Percentiles rank a stretch among this genome's conserved stretches.
These are phyloP conservation scores for Sanghuangporus sanghuang DNA, from an alignment of 1,284 basidiomycete species.

Conservation along the genomic window DNA sequence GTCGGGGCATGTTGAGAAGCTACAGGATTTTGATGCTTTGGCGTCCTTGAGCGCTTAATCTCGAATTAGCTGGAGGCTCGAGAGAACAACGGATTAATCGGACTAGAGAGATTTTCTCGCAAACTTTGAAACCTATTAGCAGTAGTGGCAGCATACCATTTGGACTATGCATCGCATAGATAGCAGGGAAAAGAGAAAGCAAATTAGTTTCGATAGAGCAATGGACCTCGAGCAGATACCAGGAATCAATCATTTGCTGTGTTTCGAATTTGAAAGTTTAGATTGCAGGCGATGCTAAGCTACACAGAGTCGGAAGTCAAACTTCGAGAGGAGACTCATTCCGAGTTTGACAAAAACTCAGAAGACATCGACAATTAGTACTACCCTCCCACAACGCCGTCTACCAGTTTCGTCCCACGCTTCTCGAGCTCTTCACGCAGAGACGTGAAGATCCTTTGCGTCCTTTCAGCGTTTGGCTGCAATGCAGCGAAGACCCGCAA, in stretches of 20 bases:
- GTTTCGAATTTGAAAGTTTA: not conserved
- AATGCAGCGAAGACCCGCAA: slow-evolving; percentile 19
- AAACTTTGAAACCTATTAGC: no score
- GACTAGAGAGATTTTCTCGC: no score
- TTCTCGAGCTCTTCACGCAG: slow-evolving; percentile 77
- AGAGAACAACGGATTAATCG: not conserved
- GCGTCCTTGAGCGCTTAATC: no score
- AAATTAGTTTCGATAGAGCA: not conserved
- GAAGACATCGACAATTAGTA: not conserved
- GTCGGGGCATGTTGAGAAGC: slow-evolving; percentile 43
- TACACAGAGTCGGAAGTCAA: not conserved
- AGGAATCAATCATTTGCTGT: not conserved
- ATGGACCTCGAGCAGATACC: not conserved
- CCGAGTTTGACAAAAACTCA: not conserved
- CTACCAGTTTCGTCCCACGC: slow-evolving; percentile 40
- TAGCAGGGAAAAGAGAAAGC: not conserved
- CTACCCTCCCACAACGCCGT: slow-evolving; percentile 46
- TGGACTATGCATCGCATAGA: not conserved
- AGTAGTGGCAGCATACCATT: not conserved
- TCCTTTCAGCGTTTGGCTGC: slow-evolving; percentile 74
- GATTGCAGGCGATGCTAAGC: not conserved
- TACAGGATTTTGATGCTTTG: slow-evolving; percentile 49
- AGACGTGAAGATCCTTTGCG: slow-evolving; percentile 70
- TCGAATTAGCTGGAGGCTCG: not conserved
- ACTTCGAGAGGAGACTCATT: not conserved